Base-by-base conservation (phyloP, 176 grass and related monocot genomes). In the Hsuehochloa calcarea region DNA sequence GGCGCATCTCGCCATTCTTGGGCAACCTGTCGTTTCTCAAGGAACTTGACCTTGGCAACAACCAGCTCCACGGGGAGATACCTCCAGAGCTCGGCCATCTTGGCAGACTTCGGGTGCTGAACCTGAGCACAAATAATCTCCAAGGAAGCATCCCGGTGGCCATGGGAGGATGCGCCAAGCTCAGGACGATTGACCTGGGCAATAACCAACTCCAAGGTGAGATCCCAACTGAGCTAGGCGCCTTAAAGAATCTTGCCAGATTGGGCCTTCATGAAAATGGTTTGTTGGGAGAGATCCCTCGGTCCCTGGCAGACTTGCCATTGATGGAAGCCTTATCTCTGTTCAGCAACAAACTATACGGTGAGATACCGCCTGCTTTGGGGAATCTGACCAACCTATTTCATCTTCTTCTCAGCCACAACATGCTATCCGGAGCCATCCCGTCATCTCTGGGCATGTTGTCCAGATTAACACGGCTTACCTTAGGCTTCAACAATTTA, bases 1-100 rank as follows among this genome's bases (percentile, higher is more conserved):
- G 86, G 0, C 23, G 1, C 5, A 63, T 92, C 20, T 83, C 83
- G 1, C 90, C 90, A 2, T 86, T 19, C 15, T 10, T 92, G 65
- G 75, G 72, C 1, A 91, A 89, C 75, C 82, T 88, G 0, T 82
- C 82, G 14, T 91, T 91, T 34, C 66, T 91, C 1, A 2, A 3
- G 38, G 0, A 6, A 29, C 56, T 91, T 14, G 19, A 88, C 10
- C 47, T 91, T 10, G 0, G 1, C 1, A 8, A 8, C 4, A 91
- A 91, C 51, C 27, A 66, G 4, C 37, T 91, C 0, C 3, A 19
- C 3, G 74, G 89, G 0, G 0, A 13, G 20, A 80, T 91, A 87
- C 80, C 85, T 15, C 3, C 50, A 5, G 64, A 83, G 37, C 60
- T 91, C 1, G 67, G 85, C 23, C 50, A 1, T 7, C 70, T 91